A percentile compares a stretch with the other conserved stretches of the same genome.
These are phyloP conservation scores for Epichloe baconii DNA, from an alignment of 2,329 filamentous ascomycete species.

Conservation along the genomic window DNA sequence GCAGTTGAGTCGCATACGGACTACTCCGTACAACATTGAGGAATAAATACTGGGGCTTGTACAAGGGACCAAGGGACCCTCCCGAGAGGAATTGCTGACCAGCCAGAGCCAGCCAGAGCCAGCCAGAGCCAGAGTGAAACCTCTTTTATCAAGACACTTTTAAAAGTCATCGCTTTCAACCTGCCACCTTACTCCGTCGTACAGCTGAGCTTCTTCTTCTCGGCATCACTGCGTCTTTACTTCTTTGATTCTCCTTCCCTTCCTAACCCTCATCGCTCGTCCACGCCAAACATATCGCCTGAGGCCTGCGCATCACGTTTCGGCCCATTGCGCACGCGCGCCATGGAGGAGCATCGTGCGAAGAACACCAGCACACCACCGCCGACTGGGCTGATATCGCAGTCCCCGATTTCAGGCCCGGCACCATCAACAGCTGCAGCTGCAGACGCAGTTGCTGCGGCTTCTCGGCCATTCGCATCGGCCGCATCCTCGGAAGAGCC, in stretches of 20 bases:
- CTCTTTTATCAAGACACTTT: neutral
- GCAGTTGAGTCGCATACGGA: too few relatives aligned
- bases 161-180: neutral
- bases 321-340: neutral
- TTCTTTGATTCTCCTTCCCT: neutral
- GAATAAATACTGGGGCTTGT: too few relatives aligned
- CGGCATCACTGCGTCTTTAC: too few relatives aligned
- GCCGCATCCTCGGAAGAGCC: slow-evolving; percentile 1
- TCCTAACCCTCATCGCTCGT: neutral
- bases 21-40: too few relatives aligned
- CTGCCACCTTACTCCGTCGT: neutral
- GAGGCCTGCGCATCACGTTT: neutral
- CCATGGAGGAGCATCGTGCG: slow-evolving; percentile 6
- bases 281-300: neutral
- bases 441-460: neutral
- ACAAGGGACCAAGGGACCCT: neutral
- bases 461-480: neutral
- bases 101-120: neutral
- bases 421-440: neutral
- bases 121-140: neutral
- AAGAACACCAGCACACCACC: slow-evolving; percentile 1
- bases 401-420: slow-evolving; percentile 1
- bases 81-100: neutral
- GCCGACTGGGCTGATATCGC: slow-evolving; percentile 1
- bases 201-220: neutral